Base-by-base conservation (phyloP, 768 basidiomycete species). In the Leccinum fibrillosum region DNA sequence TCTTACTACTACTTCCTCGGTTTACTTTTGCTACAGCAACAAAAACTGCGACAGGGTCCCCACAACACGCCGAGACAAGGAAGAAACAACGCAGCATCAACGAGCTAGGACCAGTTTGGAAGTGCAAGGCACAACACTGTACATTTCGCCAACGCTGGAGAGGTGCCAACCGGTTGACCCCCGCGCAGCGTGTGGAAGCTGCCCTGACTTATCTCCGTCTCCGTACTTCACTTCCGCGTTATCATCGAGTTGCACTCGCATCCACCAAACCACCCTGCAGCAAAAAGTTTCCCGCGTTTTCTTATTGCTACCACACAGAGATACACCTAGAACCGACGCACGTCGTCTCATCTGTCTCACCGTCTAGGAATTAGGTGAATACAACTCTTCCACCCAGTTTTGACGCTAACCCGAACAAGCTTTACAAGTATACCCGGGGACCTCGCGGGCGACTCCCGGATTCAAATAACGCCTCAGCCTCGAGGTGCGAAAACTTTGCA, bases 171-270 rank as follows among this genome's bases (percentile, higher is more conserved):
- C 34, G 34, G 34, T 15, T 35, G 39, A 42, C 42, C 39, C 10
- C n/a, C 39, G 39, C 37, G 57, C 30, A 28, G 52, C 63, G 17
- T 68, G 50, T 66, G 50, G 45, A 54, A 44, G 39, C 30, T 64
- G 35, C 59, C 49, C 48, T 56, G 37, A 56, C 51, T 61, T 61
- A 66, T 67, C 67, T 66, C 66, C 67, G 66, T 64, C 51, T 7
- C 26, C 23, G 21, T 23, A 30, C 39, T 65, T 60, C 55, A 67
- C 49, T 61, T 67, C 67, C 66, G 67, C 26, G 37, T 13, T 48
- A 39, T 53, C 53, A 25, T 56, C 60, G 23, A 48, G 47, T 13
- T 25, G 10, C 4, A 55, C 37, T 21, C 50, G 19, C 30, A 26
- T 28, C 53, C 53, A 30, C 56, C 32, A 30, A 21, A 50, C 44